These are phyloP conservation scores for Trametes hirsuta DNA, from an alignment of 1,284 basidiomycete species.

Conservation along the genomic window DNA sequence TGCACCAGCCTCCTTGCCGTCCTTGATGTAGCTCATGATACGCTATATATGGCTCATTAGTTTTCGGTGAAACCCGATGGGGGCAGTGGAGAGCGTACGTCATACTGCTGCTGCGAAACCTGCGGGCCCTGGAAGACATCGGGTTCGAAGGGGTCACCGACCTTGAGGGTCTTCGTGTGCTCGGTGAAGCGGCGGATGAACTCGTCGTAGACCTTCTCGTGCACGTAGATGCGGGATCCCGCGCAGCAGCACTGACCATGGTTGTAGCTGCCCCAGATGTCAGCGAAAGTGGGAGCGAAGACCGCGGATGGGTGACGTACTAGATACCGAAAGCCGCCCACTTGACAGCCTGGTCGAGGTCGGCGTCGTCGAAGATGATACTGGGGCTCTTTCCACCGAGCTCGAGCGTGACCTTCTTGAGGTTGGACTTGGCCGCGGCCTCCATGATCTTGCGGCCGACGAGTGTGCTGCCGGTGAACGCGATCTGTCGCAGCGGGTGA, in stretches of 20 bases:
- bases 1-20: conserved; percentile 86
- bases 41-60: conserved; percentile 43
- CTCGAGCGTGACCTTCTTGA: conserved; percentile 92
- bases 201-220: conserved; percentile 80
- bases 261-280: conserved; percentile 56
- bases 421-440: conserved; percentile 80
- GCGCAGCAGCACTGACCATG: conserved; percentile 88
- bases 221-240: conserved; percentile 86
- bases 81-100: conserved; percentile 42
- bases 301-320: conserved; percentile 41
- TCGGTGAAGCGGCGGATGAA: conserved; percentile 68
- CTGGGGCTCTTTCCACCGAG: conserved; percentile 92
- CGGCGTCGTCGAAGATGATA: conserved; percentile 73
- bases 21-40: conserved; percentile 88
- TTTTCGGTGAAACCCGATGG: neutral
- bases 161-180: conserved; percentile 58
- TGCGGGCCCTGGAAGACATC: conserved; percentile 88
- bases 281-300: neutral
- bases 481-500: conserved; percentile 38
- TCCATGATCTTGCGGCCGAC: conserved; percentile 88
- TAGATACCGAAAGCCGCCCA: conserved; percentile 86
- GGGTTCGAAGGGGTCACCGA: conserved; percentile 81
- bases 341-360: conserved; percentile 78
- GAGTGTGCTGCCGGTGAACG: conserved; percentile 80
- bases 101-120: conserved; percentile 72